These are phyloP conservation scores for Solanum pinnatisectum DNA, from an alignment of 257 asterid genomes.

Conservation along the genomic window DNA sequence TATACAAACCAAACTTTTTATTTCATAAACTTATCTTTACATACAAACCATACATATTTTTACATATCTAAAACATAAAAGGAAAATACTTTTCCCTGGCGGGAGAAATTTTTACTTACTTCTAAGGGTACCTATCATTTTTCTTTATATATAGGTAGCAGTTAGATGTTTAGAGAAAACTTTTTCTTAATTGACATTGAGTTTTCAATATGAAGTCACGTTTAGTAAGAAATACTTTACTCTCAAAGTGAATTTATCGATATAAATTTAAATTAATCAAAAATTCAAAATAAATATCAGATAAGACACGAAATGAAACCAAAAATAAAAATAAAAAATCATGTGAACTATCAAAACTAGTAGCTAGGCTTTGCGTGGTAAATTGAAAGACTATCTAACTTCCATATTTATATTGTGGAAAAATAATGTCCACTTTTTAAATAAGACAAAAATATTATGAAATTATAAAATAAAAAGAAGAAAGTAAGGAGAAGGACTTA, in stretches of 20 bases:
- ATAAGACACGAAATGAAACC: not conserved
- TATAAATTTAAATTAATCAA: not conserved
- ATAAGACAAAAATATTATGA: too few species aligned
- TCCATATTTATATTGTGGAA: not conserved
- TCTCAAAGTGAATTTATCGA: not conserved
- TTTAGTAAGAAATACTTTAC: not conserved
- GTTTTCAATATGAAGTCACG: not conserved
- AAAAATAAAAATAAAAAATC: not conserved
- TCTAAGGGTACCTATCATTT: too few species aligned
- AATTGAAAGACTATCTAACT: not conserved
- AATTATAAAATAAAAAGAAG: too few species aligned
- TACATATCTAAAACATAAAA: too few species aligned
- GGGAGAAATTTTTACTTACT: too few species aligned
- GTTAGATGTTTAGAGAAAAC: too few species aligned
- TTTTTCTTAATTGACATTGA: not conserved
- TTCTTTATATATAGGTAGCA: too few species aligned
- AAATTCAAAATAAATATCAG: not conserved
- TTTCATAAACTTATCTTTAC: too few species aligned
- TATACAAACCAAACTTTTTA: too few species aligned
- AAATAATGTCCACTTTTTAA: not conserved
- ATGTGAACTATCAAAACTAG: not conserved
- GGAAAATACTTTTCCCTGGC: too few species aligned
- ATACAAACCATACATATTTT: too few species aligned
- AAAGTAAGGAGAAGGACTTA: too few species aligned
- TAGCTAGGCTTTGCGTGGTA: not conserved